phyloP scores from a whole-genome alignment of 1,284 basidiomycete genomes.

The Meira nashicola region DNA sequence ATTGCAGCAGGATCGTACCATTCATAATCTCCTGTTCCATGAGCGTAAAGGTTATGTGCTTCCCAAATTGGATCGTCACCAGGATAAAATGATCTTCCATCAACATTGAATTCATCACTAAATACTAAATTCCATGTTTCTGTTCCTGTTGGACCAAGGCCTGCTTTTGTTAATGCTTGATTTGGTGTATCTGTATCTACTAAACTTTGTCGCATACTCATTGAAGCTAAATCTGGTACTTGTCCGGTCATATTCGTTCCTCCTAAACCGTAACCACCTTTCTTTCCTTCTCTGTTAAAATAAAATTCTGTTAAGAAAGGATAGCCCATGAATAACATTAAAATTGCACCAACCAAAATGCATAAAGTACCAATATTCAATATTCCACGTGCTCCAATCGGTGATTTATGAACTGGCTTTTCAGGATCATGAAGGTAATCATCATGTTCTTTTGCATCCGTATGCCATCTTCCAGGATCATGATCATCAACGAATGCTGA shows the following conservation, averaged over 20 bases:
- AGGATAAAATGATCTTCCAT: conserved; percentile 43
- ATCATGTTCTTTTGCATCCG: conserved; percentile 28
- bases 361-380: conserved; percentile 30
- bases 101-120: conserved; percentile 45
- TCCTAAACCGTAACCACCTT: conserved; percentile 28
- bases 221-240: conserved; percentile 16
- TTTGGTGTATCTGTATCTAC: conserved; percentile 43
- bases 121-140: conserved; percentile 32
- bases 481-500: conserved; percentile 2
- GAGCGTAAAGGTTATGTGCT: conserved; percentile 33
- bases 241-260: conserved; percentile 29
- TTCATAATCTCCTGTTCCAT: conserved; percentile 19
- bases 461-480: conserved; percentile 11
- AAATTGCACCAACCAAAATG: conserved; percentile 18
- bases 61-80: conserved; percentile 54
- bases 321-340: conserved; percentile 31
- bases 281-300: conserved; percentile 8
- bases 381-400: conserved; percentile 12
- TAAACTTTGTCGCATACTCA: conserved; percentile 14
- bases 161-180: conserved; percentile 16
- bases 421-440: conserved; percentile 22
- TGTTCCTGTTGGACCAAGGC: neutral
- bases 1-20: conserved; percentile 46
- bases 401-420: neutral
- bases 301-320: conserved; percentile 19